Base-by-base conservation (phyloP, 352 stramenopile genomes). In the Aphanomyces stellatus region DNA sequence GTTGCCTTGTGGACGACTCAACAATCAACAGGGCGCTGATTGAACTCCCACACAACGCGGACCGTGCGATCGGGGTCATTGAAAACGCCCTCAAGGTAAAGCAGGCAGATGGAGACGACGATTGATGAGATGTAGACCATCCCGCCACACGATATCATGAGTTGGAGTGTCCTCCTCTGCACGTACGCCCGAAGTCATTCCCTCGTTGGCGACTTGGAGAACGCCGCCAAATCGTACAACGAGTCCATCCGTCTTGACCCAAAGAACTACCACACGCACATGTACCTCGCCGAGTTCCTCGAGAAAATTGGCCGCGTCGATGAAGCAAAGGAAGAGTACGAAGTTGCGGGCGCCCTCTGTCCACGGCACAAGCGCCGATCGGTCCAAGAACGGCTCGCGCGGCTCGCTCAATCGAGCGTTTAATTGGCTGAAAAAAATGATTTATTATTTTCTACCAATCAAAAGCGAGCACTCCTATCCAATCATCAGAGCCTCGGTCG, bases 251-350 rank as follows among this genome's bases (percentile, higher is more conserved):
- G 89, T 65, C 72, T 91, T 15, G 62, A 74, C 56, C 75, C 80
- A 19, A 89, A 86, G 70, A 95, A 93, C 72, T 88, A 77, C 69
- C 81, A 91, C 72, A 93, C 86, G 41, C 84, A 95, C 70, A 67
- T 91, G 71, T 90, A 93, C 61, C 91, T 92, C 68, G 82, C 85
- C 34, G 84, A 93, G 63, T 82, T 64, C 40, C n/a, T 64, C 8
- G 55, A 31, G 35, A 34, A 31, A 19, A 33, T 64, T 11, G 55
- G 55, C n/a, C 19, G 34, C 11, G 8, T 53, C 4, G 40, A 64
- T 8, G 55, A 64, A 37, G 55, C 55, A 33, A 57, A 57, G 30
- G 28, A 57, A 13, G 13, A 19, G 25, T 57, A 57, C 49, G 30
- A 40, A 24, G 33, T 13, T 11, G 49, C 49, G 49, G 33, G 49